These are phyloP conservation scores for Mycogone perniciosa DNA, from an alignment of 2,329 filamentous ascomycete genomes.

Conservation along the genomic window DNA sequence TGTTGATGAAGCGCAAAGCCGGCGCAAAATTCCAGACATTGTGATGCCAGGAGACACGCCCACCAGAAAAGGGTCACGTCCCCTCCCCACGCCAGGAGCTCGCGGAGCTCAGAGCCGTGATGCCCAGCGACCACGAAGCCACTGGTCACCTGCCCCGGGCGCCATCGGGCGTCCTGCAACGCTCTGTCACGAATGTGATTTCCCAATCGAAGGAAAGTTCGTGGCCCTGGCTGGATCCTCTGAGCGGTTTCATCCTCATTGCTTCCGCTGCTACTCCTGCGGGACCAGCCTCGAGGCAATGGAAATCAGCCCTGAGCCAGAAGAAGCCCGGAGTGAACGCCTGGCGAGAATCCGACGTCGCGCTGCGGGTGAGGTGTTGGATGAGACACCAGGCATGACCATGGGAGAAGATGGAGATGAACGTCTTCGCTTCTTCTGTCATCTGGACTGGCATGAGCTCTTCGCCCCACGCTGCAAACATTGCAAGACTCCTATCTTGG, in stretches of 20 bases:
- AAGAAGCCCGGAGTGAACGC: slow-evolving; percentile 61
- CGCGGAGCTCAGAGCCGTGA: slow-evolving; percentile 27
- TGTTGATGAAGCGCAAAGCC: slow-evolving; percentile 27
- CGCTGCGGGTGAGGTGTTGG: slow-evolving; percentile 49
- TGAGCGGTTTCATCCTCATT: slow-evolving; percentile 84
- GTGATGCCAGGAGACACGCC: slow-evolving; percentile 39
- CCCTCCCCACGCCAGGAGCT: slow-evolving; percentile 41
- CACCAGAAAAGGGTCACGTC: slow-evolving; percentile 18
- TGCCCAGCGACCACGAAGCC: slow-evolving; percentile 40
- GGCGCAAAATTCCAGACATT: slow-evolving; percentile 38
- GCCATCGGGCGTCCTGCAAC: slow-evolving; percentile 52
- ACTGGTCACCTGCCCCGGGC: slow-evolving; percentile 53
- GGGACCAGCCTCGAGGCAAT: slow-evolving; percentile 86
- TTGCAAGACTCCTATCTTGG: slow-evolving; percentile 93
- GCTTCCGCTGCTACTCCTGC: slow-evolving; percentile 85
- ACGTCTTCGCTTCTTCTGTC: slow-evolving; percentile 82
- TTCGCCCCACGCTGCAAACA: slow-evolving; percentile 91
- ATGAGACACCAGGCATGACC: slow-evolving; percentile 57
- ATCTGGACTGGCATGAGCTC: slow-evolving; percentile 95
- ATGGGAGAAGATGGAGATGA: slow-evolving; percentile 67
- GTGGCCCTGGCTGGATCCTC: slow-evolving; percentile 69
- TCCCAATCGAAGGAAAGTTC: slow-evolving; percentile 84
- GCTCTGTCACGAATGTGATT: slow-evolving; percentile 74
- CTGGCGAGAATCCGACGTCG: slow-evolving; percentile 65
- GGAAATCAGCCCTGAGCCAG: slow-evolving; percentile 91